Percentiles rank a stretch among this genome's conserved stretches.
These are phyloP conservation scores for Boletus reticuloceps DNA, from an alignment of 768 basidiomycete species.

Conservation along the genomic window DNA sequence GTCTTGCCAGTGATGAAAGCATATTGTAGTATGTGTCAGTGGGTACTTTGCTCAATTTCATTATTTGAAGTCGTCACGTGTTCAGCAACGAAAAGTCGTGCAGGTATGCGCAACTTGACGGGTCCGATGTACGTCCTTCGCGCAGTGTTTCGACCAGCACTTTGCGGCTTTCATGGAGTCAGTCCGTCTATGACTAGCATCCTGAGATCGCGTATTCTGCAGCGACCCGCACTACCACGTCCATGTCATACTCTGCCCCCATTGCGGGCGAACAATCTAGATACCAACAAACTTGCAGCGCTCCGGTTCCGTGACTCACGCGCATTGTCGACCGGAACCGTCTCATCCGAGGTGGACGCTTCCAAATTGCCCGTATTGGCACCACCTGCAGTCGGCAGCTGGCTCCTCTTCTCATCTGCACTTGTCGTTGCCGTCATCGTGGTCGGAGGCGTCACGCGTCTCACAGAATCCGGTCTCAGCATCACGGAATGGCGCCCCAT, in stretches of 20 bases:
- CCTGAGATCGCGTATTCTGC: slow-evolving; percentile 10
- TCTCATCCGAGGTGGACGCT: slow-evolving; percentile 12
- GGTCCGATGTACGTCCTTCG: slow-evolving; percentile 23
- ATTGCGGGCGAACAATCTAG: neutral
- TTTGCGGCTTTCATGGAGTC: slow-evolving; percentile 7
- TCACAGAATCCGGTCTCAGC: slow-evolving; percentile 96
- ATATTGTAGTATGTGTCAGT: neutral
- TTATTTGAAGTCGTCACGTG: slow-evolving; percentile 16
- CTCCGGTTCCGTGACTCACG: slow-evolving; percentile 30
- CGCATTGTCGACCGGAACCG: slow-evolving; percentile 39
- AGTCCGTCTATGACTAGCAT: neutral
- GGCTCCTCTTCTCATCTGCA: slow-evolving; percentile 82
- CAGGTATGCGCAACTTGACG: no score
- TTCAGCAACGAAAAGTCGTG: neutral
- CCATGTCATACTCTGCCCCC: slow-evolving; percentile 5
- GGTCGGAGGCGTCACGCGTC: slow-evolving; percentile 92
- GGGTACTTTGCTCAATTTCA: neutral
- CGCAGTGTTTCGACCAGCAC: slow-evolving; percentile 14
- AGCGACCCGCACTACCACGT: neutral
- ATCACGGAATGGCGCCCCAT: slow-evolving; percentile 98
- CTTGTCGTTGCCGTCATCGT: slow-evolving; percentile 92
- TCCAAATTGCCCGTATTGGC: slow-evolving; percentile 55
- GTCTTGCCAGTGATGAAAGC: slow-evolving; percentile 33
- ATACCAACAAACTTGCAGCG: neutral
- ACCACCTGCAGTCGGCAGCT: slow-evolving; percentile 68